Percentiles rank a stretch among this genome's conserved stretches.
Conservation (phyloP, 257 asterid genomes). For the Paulownia fortunei region DNA sequence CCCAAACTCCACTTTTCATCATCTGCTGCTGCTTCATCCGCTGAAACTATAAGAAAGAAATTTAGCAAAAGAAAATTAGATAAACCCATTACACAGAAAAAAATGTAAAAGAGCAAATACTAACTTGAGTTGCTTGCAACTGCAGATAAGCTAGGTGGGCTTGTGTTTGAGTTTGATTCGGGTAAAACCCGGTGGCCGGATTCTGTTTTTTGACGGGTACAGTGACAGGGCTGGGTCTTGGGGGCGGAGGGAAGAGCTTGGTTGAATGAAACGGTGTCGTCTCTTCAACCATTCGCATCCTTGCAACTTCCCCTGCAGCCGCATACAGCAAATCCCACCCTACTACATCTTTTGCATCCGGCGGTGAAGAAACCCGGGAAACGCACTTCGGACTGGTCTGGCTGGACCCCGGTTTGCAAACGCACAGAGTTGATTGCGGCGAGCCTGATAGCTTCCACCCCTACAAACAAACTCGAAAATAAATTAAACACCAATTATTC, state of each 20-base stretch:
- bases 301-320: constrained; percentile 65
- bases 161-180: constrained; percentile 33
- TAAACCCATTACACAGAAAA: not conserved
- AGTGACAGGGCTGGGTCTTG: constrained; percentile 26
- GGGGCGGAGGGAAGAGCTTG: constrained; percentile 25
- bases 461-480: constrained; percentile 19
- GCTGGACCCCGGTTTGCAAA: constrained; percentile 50
- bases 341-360: constrained; percentile 29
- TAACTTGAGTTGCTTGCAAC: constrained; percentile 55
- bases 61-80: not conserved
- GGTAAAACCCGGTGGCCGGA: constrained; percentile 21
- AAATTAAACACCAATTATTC: not conserved
- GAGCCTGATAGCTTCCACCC: constrained; percentile 60
- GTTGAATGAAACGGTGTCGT: constrained; percentile 36
- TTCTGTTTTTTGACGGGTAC: constrained; percentile 14
- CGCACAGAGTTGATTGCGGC: constrained; percentile 76
- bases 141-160: constrained; percentile 49
- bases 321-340: constrained; percentile 59
- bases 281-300: constrained; percentile 54
- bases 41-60: constrained; percentile 41
- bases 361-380: constrained; percentile 55
- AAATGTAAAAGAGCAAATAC: not conserved
- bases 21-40: constrained; percentile 49
- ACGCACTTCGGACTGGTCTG: constrained; percentile 51
- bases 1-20: constrained; percentile 39